Evolutionary conservation across 2,329 filamentous ascomycete genomes (phyloP).

Genomic region (Aspergillus sp.): DNA sequence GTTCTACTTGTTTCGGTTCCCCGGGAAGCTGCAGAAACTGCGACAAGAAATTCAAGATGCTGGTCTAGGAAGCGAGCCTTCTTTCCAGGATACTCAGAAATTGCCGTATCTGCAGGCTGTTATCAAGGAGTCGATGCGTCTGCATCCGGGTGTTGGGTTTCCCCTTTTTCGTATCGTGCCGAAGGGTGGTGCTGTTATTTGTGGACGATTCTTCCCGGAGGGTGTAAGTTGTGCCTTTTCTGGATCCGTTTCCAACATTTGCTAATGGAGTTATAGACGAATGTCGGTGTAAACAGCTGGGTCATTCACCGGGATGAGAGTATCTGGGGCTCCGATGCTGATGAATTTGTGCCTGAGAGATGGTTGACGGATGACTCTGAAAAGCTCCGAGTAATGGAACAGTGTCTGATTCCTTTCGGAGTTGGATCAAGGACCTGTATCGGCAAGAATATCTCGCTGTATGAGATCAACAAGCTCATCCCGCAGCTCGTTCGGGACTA

Average conservation of each 20-base stretch:
- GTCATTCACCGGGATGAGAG: slow-evolving; percentile 44
- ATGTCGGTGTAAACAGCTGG: slow-evolving; percentile 49
- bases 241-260: not conserved
- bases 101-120: slow-evolving; percentile 40
- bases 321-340: slow-evolving; percentile 44
- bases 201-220: slow-evolving; percentile 35
- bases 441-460: slow-evolving; percentile 36
- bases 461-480: slow-evolving; percentile 39
- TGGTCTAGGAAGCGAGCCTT: not conserved
- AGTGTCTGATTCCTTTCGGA: slow-evolving; percentile 34
- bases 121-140: slow-evolving; percentile 41
- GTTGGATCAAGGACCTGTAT: slow-evolving; percentile 33
- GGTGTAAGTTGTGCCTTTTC: slow-evolving; percentile 20
- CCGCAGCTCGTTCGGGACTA: slow-evolving; percentile 22
- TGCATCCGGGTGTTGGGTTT: slow-evolving; percentile 40
- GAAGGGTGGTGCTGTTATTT: slow-evolving; percentile 28
- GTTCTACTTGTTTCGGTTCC: slow-evolving; percentile 71
- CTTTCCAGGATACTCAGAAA: slow-evolving; percentile 15
- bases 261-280: slow-evolving; percentile 23
- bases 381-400: slow-evolving; percentile 33
- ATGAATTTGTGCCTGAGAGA: slow-evolving; percentile 47
- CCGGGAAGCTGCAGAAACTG: slow-evolving; percentile 31
- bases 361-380: slow-evolving; percentile 43
- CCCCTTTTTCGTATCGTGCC: slow-evolving; percentile 41
- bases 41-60: slow-evolving; percentile 65